A percentile compares a stretch with the other conserved stretches of the same genome.
Conservation (phyloP, 2,329 filamentous ascomycete genomes). For the Nemania sp. region DNA sequence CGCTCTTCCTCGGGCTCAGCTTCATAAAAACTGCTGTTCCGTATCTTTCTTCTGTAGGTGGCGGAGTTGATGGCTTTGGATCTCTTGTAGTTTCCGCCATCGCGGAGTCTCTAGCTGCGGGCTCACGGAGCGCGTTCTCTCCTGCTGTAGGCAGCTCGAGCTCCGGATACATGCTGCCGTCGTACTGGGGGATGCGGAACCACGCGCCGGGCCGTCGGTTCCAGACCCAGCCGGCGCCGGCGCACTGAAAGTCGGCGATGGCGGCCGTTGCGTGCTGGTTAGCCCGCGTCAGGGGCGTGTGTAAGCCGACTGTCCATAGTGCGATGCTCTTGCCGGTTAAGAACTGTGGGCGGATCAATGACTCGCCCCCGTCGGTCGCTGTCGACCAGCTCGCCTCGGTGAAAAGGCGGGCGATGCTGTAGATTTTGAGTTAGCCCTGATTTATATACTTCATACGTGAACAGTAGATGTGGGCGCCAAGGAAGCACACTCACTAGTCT, state of each 20-base stretch:
- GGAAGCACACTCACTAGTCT: constrained; percentile 35
- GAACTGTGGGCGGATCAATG: constrained; percentile 28
- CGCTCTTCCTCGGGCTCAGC: constrained; percentile 1
- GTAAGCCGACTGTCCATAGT: constrained; percentile 23
- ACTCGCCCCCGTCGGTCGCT: background rate
- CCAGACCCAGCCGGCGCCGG: constrained; percentile 34
- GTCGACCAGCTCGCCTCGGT: constrained; percentile 29
- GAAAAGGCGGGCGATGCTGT: constrained; percentile 35
- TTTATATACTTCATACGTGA: background rate
- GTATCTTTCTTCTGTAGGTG: no score
- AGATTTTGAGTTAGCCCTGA: background rate
- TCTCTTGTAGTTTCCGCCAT: background rate
- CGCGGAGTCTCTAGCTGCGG: constrained; percentile 17
- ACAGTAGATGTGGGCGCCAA: background rate
- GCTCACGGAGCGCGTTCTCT: constrained; percentile 33
- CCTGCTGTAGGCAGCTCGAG: constrained; percentile 33
- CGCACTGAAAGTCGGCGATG: constrained; percentile 35
- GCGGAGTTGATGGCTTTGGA: background rate
- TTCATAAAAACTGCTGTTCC: no score
- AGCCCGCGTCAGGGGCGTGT: constrained; percentile 7
- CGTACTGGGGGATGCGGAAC: constrained; percentile 39
- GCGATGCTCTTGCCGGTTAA: constrained; percentile 21
- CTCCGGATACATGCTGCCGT: constrained; percentile 35
- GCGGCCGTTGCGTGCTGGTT: constrained; percentile 33
- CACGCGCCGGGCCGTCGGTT: constrained; percentile 33